Base-by-base conservation (phyloP, 2,329 filamentous ascomycete species). In the Acrocalymma vagum region DNA sequence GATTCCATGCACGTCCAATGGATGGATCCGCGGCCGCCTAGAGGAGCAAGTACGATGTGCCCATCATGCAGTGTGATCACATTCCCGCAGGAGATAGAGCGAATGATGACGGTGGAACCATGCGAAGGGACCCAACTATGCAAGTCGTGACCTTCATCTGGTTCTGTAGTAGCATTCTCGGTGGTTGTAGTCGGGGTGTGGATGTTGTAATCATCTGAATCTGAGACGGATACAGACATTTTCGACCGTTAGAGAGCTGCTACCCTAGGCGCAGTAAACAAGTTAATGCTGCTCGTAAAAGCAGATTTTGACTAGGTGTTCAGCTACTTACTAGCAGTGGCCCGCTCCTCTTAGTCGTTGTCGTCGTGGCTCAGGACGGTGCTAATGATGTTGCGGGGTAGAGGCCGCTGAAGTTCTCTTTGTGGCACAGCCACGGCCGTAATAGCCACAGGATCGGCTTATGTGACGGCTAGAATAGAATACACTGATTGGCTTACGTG, bases 41-140 rank as follows among this genome's bases (percentile, higher is more conserved):
- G 23, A 7, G 45, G 36, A 6, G 35, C 40, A 9, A 48, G 25
- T 17, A 48, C 34, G 13, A 48, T 25, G 4, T 38, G 17, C 21
- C 41, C 45, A 25, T 48, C 35, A 15, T 44, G 36, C 16, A 48
- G 22, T 34, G 45, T 45, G n/a, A 48, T 13, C 14, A 48, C 28
- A 27, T 38, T 36, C 6, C 27, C 36, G 27, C 23, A 34, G 11
- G 41, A 40, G 24, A 21, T 13, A n/a, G 45, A 35, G 36, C 45
- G 41, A 10, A 48, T 41, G 24, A 45, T 48, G 31, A 31, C 27
- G 14, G 36, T 48, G 13, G 23, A 33, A 13, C 36, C 36, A 26
- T 48, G 9, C 3, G 36, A 34, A 14, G 40, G 45, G 9, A 45
- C 18, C 15, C 32, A 30, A 22, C 31, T 38, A 7, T 13, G 22